A percentile compares a stretch with the other conserved stretches of the same genome.
Evolutionary conservation across 1,284 basidiomycete genomes (phyloP).

Genomic region (Mycena citricolor): DNA sequence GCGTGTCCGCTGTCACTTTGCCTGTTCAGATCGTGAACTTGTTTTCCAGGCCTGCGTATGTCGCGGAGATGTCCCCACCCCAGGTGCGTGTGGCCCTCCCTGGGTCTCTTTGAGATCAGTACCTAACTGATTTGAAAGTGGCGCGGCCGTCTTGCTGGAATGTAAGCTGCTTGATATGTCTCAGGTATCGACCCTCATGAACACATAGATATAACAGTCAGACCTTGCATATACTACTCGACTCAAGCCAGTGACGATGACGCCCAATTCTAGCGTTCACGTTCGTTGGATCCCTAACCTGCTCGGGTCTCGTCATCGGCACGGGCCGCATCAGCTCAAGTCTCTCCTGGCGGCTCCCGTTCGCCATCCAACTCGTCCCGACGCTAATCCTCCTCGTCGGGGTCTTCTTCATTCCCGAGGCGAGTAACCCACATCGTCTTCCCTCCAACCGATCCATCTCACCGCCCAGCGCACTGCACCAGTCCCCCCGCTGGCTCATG

Average conservation of each 20-base stretch:
- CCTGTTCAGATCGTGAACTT: not conserved
- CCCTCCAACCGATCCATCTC: too few species aligned
- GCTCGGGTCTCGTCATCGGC: conserved; percentile 9
- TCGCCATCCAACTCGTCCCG: conserved; percentile 54
- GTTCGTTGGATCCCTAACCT: conserved; percentile 9
- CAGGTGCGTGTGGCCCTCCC: conserved; percentile 21
- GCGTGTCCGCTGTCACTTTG: not conserved
- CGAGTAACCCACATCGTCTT: not conserved
- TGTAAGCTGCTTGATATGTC: conserved; percentile 37
- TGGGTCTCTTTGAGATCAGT: not conserved
- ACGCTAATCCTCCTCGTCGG: conserved; percentile 44
- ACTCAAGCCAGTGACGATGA: not conserved
- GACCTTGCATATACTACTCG: too few species aligned
- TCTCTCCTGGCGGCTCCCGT: conserved; percentile 47
- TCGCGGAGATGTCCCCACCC: conserved; percentile 57
- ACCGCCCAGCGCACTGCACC: not conserved
- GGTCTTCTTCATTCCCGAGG: conserved; percentile 47
- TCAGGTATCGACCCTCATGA: too few species aligned
- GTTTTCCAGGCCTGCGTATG: conserved; percentile 31
- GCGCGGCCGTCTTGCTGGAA: conserved; percentile 56
- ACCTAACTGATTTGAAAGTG: conserved; percentile 31
- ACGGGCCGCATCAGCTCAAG: conserved; percentile 40
- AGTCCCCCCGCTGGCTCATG: conserved; percentile 56
- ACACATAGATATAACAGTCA: conserved; percentile 36
- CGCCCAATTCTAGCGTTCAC: conserved; percentile 4